Evolutionary conservation across 1,284 basidiomycete genomes (phyloP), one percentile per base, ranked within the genome.

Genomic region (Puccinia horiana): DNA sequence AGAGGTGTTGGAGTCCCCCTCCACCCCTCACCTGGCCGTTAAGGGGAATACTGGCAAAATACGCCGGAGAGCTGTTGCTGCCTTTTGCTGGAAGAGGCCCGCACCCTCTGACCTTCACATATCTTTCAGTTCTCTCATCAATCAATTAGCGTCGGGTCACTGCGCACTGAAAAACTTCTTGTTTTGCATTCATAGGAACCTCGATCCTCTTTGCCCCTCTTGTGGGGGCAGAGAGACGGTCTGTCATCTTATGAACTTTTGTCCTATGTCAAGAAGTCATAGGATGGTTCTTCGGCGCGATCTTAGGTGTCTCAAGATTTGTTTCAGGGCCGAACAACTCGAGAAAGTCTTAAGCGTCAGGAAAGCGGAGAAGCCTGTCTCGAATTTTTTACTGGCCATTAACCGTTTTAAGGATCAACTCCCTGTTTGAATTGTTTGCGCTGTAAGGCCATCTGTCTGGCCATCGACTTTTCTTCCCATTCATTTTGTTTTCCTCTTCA

Each of bases 191-290:
- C 40, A 65, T 1, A 29, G 20, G 37, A 20, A 16, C 14, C 0
- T 18, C 37, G 26, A 56, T 18, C 37, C 54, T 4, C 8, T 37
- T 0, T 77, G 56, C 26, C 29, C 32, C 5, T 16, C 0, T 16
- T 77, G 75, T 40, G 54, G 56, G 11, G 2, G 20, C n/a, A 58
- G 37, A 52, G 75, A 76, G n/a, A 76, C 74, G 2, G n/a, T 76
- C 32, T 20, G 8, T n/a, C 74, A 76, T 42, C 58, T 76, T 29
- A 37, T 76, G 42, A 40, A 56, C 12, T 40, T 58, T 26, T 76
- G 74, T 42, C 26, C 20, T 5, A 58, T 4, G 23, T 76, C 11
- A 16, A 54, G 49, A 29, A 58, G 54, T 14, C 6, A 6, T 26
- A 16, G 73, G 26, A 16, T 12, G 18, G 56, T 9, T 32, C 23